Percentiles rank a stretch among this genome's conserved stretches.
These are phyloP conservation scores for Schizosaccharomyces japonicus DNA, from an alignment of 805 yeast genomes.

Conservation along the genomic window DNA sequence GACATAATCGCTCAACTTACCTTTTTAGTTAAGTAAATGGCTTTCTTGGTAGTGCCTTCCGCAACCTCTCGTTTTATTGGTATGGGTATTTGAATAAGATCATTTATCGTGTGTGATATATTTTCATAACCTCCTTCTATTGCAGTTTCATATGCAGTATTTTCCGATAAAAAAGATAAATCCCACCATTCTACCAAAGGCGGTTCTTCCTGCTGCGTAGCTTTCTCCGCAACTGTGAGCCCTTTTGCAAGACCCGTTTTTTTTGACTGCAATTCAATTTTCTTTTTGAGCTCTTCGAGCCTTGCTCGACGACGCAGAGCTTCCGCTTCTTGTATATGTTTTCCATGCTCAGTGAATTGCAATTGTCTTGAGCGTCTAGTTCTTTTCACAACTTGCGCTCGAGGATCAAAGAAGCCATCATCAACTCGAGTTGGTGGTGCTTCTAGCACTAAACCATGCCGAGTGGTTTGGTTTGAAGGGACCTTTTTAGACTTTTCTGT, in stretches of 20 bases:
- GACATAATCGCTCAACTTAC: neutral
- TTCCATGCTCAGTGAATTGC: slow-evolving; percentile 38
- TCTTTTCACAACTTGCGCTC: slow-evolving; percentile 4
- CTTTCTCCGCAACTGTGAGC: slow-evolving; percentile 26
- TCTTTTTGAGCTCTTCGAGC: slow-evolving; percentile 16
- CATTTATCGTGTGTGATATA: too few species aligned
- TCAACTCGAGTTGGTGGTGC: slow-evolving; percentile 1
- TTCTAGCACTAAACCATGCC: too few species aligned
- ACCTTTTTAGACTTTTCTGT: too few species aligned
- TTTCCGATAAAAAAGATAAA: slow-evolving; percentile 24
- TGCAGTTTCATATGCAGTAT: slow-evolving; percentile 16
- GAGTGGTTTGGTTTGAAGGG: too few species aligned
- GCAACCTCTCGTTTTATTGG: too few species aligned
- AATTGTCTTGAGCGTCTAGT: slow-evolving; percentile 17
- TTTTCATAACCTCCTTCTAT: too few species aligned
- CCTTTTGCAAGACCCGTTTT: slow-evolving; percentile 29
- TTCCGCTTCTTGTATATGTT: slow-evolving; percentile 31
- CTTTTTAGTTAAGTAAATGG: slow-evolving; percentile 1
- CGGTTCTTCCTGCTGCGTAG: slow-evolving; percentile 18
- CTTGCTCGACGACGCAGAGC: slow-evolving; percentile 22
- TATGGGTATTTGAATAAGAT: too few species aligned
- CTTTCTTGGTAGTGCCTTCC: too few species aligned
- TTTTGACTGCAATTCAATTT: slow-evolving; percentile 16
- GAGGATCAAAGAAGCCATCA: neutral
- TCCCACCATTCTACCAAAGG: slow-evolving; percentile 87